A percentile compares a stretch with the other conserved stretches of the same genome.
phyloP scores from a whole-genome alignment of 2,329 filamentous ascomycete species.

The Colletotrichum tabaci region DNA sequence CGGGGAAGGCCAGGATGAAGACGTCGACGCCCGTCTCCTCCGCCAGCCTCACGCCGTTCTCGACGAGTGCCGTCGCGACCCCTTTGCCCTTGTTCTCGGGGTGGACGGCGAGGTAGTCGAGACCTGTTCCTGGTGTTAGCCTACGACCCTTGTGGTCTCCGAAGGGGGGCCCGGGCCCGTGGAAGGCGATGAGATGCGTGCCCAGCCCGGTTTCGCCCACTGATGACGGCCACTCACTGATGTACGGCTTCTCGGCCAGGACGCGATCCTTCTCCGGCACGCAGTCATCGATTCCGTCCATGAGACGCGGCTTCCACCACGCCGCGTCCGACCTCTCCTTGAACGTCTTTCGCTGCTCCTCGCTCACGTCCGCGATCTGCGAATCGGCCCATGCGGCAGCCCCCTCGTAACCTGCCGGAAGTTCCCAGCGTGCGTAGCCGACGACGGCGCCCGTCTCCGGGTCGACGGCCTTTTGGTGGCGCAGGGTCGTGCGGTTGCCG shows the following conservation, averaged over 20 bases:
- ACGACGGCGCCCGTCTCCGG: slow-evolving; percentile 44
- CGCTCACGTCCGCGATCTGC: slow-evolving; percentile 40
- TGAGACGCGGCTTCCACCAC: slow-evolving; percentile 33
- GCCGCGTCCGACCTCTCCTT: slow-evolving; percentile 29
- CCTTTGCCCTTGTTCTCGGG: slow-evolving; percentile 49
- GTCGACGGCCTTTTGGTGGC: slow-evolving; percentile 46
- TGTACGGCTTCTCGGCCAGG: slow-evolving; percentile 34
- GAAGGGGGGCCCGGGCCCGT: too few relatives aligned
- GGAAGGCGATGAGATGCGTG: background rate
- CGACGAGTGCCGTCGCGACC: slow-evolving; percentile 46
- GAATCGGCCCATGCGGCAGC: slow-evolving; percentile 38
- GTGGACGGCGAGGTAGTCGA: slow-evolving; percentile 50
- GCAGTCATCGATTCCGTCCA: slow-evolving; percentile 24
- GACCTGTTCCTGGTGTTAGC: slow-evolving; percentile 36
- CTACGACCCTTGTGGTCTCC: background rate
- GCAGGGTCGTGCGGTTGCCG: slow-evolving; percentile 37
- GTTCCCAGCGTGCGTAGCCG: slow-evolving; percentile 46
- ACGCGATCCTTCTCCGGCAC: slow-evolving; percentile 33
- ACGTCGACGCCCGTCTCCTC: slow-evolving; percentile 46
- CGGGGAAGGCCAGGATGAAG: slow-evolving; percentile 46
- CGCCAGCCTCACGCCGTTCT: slow-evolving; percentile 46
- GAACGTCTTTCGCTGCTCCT: slow-evolving; percentile 32
- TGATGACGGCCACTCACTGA: slow-evolving; percentile 37
- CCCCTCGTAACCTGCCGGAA: slow-evolving; percentile 36
- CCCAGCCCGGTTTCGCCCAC: background rate